Conservation (phyloP, 208 protist genomes). For the Leishmania tarentolae region DNA sequence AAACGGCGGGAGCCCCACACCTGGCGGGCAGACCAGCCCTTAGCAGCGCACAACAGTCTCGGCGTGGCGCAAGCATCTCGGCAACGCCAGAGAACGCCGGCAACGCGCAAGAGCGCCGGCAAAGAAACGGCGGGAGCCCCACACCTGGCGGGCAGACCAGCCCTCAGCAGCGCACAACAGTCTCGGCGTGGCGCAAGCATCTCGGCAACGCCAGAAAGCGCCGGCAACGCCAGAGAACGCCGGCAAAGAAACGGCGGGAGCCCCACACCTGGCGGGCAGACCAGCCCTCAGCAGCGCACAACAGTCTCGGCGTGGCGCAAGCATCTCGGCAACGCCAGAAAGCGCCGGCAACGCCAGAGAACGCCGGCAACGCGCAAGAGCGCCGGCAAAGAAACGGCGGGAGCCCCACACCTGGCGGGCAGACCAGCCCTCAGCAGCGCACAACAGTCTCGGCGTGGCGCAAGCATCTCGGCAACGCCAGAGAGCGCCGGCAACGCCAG, state of each 20-base stretch:
- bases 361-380: background rate
- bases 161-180: no score
- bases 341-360: background rate
- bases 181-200: background rate
- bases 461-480: background rate
- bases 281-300: background rate
- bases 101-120: no score
- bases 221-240: no score
- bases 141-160: no score
- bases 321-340: background rate
- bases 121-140: fast-evolving
- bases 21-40: background rate
- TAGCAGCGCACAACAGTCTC: background rate
- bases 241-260: background rate
- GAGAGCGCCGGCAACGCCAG: no score
- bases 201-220: background rate
- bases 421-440: background rate
- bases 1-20: no score
- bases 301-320: background rate
- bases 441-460: background rate
- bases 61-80: no score
- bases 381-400: background rate
- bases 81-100: no score
- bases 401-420: background rate
- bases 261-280: background rate